These are phyloP conservation scores for Botryobasidium botryosum DNA, from an alignment of 768 basidiomycete species.

Conservation along the genomic window DNA sequence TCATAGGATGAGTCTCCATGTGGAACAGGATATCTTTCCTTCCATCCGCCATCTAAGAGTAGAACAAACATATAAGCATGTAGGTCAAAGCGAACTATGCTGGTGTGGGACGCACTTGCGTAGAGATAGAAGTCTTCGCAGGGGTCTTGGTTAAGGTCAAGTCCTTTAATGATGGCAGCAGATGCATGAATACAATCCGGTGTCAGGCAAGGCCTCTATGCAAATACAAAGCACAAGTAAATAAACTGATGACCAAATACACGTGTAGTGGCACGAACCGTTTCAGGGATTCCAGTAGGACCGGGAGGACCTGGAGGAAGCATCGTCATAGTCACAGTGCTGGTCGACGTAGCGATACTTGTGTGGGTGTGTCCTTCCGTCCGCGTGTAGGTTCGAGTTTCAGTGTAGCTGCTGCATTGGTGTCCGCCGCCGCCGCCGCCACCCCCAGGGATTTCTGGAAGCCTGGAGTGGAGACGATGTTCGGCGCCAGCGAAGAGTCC, in stretches of 20 bases:
- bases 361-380: not conserved
- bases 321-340: not conserved
- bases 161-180: slow-evolving; percentile 57
- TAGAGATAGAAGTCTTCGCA: slow-evolving; percentile 93
- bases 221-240: not conserved
- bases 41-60: slow-evolving; percentile 77
- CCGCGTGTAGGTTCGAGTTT: slow-evolving; percentile 9
- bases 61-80: slow-evolving; percentile 7
- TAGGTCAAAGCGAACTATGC: not conserved
- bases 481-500: slow-evolving; percentile 86
- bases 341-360: too few species aligned
- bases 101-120: slow-evolving; percentile 49
- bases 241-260: not conserved
- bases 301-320: not conserved
- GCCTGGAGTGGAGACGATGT: slow-evolving; percentile 37
- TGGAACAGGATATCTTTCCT: slow-evolving; percentile 65
- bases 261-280: too few species aligned
- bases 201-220: slow-evolving; percentile 49
- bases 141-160: slow-evolving; percentile 74
- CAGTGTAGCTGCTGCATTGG: slow-evolving; percentile 9
- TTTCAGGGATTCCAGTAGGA: too few species aligned
- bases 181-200: slow-evolving; percentile 69
- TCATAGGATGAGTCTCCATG: slow-evolving; percentile 64
- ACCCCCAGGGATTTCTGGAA: slow-evolving; percentile 16
- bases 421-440: slow-evolving; percentile 17